Base-by-base conservation (phyloP, 176 grass and related monocot species). In the Eleusine indica region DNA sequence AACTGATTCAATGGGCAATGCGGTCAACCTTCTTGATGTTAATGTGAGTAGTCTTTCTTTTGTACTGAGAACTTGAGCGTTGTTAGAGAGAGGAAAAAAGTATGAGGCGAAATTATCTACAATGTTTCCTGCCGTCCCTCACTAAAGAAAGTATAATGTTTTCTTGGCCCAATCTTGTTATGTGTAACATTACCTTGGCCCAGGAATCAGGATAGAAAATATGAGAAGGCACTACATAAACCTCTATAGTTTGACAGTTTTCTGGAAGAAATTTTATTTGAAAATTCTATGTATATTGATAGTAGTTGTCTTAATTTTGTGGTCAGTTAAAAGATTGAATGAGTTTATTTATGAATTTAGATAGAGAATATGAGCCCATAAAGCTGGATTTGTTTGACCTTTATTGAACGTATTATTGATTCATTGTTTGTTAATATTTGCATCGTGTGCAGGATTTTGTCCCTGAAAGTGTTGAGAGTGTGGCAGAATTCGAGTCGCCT, bases 21-120 rank as follows among this genome's bases (percentile, higher is more conserved):
- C 71, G 41, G 87, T 88, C 70, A 99, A 99, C 91, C 89, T 99
- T 88, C 91, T 99, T 79, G 96, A 99, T 85, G 92, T 96, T 79
- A 90, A 94, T 85, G 96, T 99, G 86, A 92, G 96, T 88, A 80
- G 82, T 78, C 43, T 70, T 78, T 44, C 46, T 78, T 83, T 72
- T 69, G 16, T 43, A 67, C 32, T 0, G 18, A 64, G 53, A 38
- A 86, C 35, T 68, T 66, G 62, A 83, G 76, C 18, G 32, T 35
- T 35, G 32, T 2, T 2, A 35, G 2, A 35, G 32, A 35, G 32
- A 35, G 32, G 5, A 60, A 56, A 46, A 21, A 37, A 46, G 9
- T 7, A 18, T 25, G 38, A 47, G 25, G 70, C 40, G 57, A 75
- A 81, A 81, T 66, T 30, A 60, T 54, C 37, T 32, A 48, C 44